phyloP scores from a whole-genome alignment of 176 grass and related monocot species.

The Themeda triandra region DNA sequence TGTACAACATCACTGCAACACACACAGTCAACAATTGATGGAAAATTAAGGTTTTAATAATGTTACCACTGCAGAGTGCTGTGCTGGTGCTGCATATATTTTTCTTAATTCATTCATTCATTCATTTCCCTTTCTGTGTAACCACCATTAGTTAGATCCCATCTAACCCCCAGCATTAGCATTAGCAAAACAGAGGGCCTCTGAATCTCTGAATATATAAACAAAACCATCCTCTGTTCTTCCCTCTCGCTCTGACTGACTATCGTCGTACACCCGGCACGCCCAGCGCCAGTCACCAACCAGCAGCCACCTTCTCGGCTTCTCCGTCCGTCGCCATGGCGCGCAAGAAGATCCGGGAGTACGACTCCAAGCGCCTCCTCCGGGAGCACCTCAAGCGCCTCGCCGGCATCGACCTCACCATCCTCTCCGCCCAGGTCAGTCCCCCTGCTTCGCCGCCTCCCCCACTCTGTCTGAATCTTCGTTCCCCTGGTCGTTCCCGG shows the following conservation, averaged over 20 bases:
- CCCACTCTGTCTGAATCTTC: neutral
- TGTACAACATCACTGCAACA: neutral
- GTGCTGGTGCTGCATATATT: neutral
- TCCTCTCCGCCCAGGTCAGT: conserved; percentile 80
- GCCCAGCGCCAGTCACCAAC: neutral
- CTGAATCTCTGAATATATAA: neutral
- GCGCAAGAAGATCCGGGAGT: conserved; percentile 97
- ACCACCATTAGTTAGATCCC: neutral
- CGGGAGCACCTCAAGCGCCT: conserved; percentile 88
- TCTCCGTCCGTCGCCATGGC: conserved; percentile 44
- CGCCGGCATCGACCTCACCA: conserved; percentile 70
- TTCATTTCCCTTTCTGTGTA: neutral
- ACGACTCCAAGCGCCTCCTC: conserved; percentile 95
- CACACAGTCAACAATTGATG: neutral
- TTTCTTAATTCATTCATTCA: neutral
- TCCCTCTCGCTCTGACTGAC: neutral
- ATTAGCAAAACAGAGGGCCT: no score
- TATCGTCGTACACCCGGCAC: neutral
- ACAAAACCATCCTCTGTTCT: neutral
- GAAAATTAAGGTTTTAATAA: neutral
- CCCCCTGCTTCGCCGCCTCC: neutral
- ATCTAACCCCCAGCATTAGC: neutral
- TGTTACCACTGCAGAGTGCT: neutral
- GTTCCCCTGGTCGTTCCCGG: neutral
- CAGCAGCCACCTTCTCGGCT: neutral